These are phyloP conservation scores for Haberlea rhodopensis DNA, from an alignment of 257 asterid species.

Conservation along the genomic window DNA sequence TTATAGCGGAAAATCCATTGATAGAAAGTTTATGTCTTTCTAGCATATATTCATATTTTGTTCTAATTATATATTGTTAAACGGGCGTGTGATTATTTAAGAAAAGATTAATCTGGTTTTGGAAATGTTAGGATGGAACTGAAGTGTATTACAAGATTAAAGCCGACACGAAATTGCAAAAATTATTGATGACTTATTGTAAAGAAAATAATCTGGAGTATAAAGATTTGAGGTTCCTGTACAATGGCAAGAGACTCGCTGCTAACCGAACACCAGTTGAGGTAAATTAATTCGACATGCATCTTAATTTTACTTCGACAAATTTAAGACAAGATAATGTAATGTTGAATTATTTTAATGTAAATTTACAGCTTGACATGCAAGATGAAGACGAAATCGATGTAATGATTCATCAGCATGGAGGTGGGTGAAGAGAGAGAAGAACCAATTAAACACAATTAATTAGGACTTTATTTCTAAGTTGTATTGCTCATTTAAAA, in stretches of 20 bases:
- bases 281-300: no score
- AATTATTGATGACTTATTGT: slow-evolving; percentile 1
- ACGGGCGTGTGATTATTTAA: no score
- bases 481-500: no score
- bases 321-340: no score
- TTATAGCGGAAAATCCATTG: no score
- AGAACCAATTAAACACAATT: no score
- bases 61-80: no score
- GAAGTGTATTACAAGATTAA: not conserved
- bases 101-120: not conserved
- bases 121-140: slow-evolving; percentile 14
- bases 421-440: slow-evolving; percentile 13
- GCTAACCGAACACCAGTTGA: not conserved
- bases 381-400: slow-evolving; percentile 23
- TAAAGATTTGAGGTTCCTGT: not conserved
- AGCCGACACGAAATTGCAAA: not conserved
- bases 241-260: not conserved
- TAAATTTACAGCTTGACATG: slow-evolving; percentile 19
- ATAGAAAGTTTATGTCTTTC: no score
- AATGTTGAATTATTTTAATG: no score
- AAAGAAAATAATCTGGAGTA: not conserved
- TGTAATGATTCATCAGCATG: slow-evolving; percentile 7
- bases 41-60: no score
- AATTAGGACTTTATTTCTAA: no score
- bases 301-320: no score